Base-by-base conservation (phyloP, 2,329 filamentous ascomycete genomes). In the Fusarium paranaense region DNA sequence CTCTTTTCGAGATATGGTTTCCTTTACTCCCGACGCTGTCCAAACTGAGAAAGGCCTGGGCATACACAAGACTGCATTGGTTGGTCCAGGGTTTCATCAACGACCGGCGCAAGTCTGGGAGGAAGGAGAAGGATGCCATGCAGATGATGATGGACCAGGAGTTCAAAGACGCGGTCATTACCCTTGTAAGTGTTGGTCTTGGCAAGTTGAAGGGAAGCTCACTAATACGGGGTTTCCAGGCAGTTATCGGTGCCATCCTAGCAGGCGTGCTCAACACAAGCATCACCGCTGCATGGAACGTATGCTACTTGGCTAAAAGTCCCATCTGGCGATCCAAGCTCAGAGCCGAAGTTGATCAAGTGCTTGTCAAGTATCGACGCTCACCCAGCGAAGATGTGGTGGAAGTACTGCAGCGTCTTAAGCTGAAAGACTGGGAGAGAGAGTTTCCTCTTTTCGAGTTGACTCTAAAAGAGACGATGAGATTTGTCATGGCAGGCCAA, bases 131-230 rank as follows among this genome's bases (percentile, higher is more conserved):
- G 2, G 64, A 66, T 30, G 57, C 45, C 7, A 61, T 66, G 57
- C 57, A 66, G 27, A 38, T 66, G 18, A 66, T 66, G 64, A 66
- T 66, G 33, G 57, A 62, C 10, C 64, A 66, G 11, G 42, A 20
- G 10, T 61, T 37, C 18, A 66, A 37, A 8, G 57, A 62, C 25
- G 20, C 25, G 1, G 40, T 56, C 2, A 66, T 56, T 7, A 22
- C 57, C 10, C 18, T 66, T 6, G 64, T 57, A 62, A 5, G 45
- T 20, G n/a, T 42, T 42, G 20, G 10, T 14, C 16, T 37, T 32
- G 14, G 9, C 10, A 8, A 2, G 8, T 40, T 5, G 14, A 42
- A 2, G 7, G 14, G 18, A 25, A 22, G 6, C 11, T 32, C 2
- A 1, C 18, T 47, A 25, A 47, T 47, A 8, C 6, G 20, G n/a